phyloP scores from a whole-genome alignment of 2,329 filamentous ascomycete genomes.

The Pezicula rhizophila region DNA sequence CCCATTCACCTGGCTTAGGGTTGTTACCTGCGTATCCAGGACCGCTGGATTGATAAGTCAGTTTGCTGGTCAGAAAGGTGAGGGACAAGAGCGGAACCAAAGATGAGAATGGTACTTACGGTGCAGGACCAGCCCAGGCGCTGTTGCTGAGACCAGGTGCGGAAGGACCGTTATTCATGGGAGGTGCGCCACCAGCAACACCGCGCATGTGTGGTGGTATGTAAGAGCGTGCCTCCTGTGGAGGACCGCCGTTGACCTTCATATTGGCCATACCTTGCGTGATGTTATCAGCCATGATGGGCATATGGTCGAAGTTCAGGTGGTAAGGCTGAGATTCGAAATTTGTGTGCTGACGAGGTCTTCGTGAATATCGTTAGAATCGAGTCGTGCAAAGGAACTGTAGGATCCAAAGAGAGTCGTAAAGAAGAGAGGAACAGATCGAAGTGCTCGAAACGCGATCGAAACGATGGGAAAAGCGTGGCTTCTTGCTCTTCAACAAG shows the following conservation, averaged over 20 bases:
- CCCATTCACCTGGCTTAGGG: constrained; percentile 25
- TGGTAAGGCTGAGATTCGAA: constrained; percentile 8
- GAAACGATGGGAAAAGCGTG: constrained; percentile 22
- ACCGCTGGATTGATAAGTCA: constrained; percentile 34
- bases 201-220: constrained; percentile 79
- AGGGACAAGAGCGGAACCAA: background rate
- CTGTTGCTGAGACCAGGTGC: constrained; percentile 48
- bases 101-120: constrained; percentile 36
- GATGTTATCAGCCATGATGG: constrained; percentile 75
- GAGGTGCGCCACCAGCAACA: constrained; percentile 36
- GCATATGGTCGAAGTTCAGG: constrained; percentile 12
- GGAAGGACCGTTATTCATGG: constrained; percentile 14
- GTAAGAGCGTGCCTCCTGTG: constrained; percentile 58
- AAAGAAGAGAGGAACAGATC: constrained; percentile 16
- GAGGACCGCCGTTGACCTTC: constrained; percentile 46
- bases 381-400: constrained; percentile 18
- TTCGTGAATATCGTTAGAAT: background rate
- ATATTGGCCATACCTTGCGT: constrained; percentile 64
- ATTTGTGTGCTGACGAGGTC: background rate
- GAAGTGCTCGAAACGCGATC: constrained; percentile 24
- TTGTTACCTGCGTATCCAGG: constrained; percentile 37
- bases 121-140: constrained; percentile 44
- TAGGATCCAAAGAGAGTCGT: constrained; percentile 19
- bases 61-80: constrained; percentile 12
- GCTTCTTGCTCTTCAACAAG: constrained; percentile 10